A percentile compares a stretch with the other conserved stretches of the same genome.
Evolutionary conservation across 345 rosid species (phyloP).

Genomic region (Zanthoxylum bungeanum): DNA sequence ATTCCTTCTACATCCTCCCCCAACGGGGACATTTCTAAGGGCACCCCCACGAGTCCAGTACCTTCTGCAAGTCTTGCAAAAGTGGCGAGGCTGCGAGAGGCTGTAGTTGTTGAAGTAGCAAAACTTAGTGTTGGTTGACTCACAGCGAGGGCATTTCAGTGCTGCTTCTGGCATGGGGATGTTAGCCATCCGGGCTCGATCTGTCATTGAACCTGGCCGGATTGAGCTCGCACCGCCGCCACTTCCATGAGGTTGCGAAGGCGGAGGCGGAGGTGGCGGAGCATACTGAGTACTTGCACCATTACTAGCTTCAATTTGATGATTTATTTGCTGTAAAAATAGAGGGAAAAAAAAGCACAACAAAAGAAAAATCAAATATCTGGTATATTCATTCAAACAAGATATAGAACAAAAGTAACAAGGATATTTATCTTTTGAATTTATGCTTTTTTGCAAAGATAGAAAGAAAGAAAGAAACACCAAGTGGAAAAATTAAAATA

Average conservation of each 20-base stretch:
- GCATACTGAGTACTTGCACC: constrained; percentile 24
- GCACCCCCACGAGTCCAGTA: constrained; percentile 99
- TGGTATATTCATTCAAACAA: constrained; percentile 61
- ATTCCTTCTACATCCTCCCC: constrained; percentile 93
- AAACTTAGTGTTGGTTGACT: constrained; percentile 89
- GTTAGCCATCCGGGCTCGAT: constrained; percentile 84
- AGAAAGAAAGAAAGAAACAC: constrained; percentile 30
- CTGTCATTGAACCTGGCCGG: constrained; percentile 91
- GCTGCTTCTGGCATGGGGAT: constrained; percentile 77
- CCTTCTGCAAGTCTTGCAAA: constrained; percentile 92
- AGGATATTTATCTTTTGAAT: constrained; percentile 48
- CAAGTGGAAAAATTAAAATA: neutral
- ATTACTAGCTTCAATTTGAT: constrained; percentile 30
- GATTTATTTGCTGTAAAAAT: constrained; percentile 42
- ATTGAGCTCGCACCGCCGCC: constrained; percentile 52
- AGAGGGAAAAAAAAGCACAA: constrained; percentile 11
- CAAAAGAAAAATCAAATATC: constrained; percentile 31
- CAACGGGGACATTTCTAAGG: constrained; percentile 82
- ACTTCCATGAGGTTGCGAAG: constrained; percentile 52
- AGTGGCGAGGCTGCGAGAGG: constrained; percentile 96
- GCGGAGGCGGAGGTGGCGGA: too few relatives aligned
- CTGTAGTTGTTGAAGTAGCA: constrained; percentile 98
- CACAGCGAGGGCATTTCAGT: constrained; percentile 89
- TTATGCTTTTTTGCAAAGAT: constrained; percentile 28
- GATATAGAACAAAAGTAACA: constrained; percentile 34